A percentile compares a stretch with the other conserved stretches of the same genome.
phyloP scores from a whole-genome alignment of 345 rosid genomes.

The Punica granatum region DNA sequence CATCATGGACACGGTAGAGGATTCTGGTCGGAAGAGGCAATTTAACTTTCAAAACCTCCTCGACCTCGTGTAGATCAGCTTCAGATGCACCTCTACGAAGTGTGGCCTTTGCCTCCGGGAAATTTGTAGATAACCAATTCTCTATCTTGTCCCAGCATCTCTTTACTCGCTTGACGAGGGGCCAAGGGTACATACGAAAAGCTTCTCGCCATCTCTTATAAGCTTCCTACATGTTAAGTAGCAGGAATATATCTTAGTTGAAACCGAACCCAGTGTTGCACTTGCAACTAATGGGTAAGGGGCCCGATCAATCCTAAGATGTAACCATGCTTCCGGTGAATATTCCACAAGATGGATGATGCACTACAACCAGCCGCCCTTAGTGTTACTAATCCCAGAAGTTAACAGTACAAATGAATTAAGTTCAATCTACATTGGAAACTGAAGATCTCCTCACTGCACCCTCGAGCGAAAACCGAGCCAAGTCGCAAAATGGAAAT shows the following conservation, averaged over 20 bases:
- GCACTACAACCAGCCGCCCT: too few relatives aligned
- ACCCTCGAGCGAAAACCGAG: too few relatives aligned
- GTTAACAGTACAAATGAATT: background rate
- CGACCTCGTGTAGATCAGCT: conserved; percentile 41
- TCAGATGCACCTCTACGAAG: conserved; percentile 74
- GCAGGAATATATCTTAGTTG: background rate
- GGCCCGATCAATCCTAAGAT: background rate
- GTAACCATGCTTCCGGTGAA: background rate
- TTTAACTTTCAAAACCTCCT: conserved; percentile 43
- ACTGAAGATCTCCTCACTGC: background rate
- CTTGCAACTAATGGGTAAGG: background rate
- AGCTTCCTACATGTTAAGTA: conserved; percentile 27
- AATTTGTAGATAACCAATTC: conserved; percentile 51
- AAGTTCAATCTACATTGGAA: background rate
- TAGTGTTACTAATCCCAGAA: background rate
- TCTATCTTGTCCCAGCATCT: conserved; percentile 66
- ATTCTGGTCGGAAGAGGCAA: conserved; percentile 74
- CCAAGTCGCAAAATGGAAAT: too few relatives aligned
- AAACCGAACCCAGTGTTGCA: background rate
- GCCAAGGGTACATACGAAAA: conserved; percentile 77
- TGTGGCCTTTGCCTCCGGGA: conserved; percentile 68
- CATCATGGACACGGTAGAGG: conserved; percentile 76
- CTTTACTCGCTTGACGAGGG: conserved; percentile 60
- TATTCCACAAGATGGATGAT: too few relatives aligned
- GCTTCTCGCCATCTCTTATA: conserved; percentile 68